Evolutionary conservation across 805 yeast genomes (phyloP).

Genomic region (Kluyveromyces lactis): DNA sequence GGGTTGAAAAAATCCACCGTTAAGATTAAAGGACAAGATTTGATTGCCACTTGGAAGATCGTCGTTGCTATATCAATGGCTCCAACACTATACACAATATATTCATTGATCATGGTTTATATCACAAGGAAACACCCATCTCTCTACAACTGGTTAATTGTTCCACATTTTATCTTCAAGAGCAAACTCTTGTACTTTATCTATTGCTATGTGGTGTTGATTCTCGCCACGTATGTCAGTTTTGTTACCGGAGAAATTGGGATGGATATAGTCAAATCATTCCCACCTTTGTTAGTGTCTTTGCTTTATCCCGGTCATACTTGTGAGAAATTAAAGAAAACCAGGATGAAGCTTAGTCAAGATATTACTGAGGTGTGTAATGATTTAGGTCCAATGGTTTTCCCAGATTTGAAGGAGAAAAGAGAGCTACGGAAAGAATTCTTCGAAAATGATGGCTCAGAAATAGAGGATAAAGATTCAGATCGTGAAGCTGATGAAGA

Average conservation of each 20-base stretch:
- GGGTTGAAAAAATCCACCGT: slow-evolving; percentile 91
- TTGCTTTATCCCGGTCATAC: slow-evolving; percentile 35
- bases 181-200: slow-evolving; percentile 29
- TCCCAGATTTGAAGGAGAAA: slow-evolving; percentile 66
- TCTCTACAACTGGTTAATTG: slow-evolving; percentile 28
- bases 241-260: slow-evolving; percentile 87
- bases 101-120: slow-evolving; percentile 43
- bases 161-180: slow-evolving; percentile 18
- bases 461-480: slow-evolving; percentile 2
- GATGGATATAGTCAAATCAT: slow-evolving; percentile 70
- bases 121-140: slow-evolving; percentile 24
- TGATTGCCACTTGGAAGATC: slow-evolving; percentile 93
- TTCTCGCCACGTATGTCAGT: slow-evolving; percentile 80
- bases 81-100: slow-evolving; percentile 72
- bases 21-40: slow-evolving; percentile 83
- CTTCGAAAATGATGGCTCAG: slow-evolving; percentile 8
- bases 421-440: background rate
- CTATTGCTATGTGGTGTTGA: slow-evolving; percentile 45
- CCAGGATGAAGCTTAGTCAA: slow-evolving; percentile 51
- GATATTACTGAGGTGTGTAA: slow-evolving; percentile 78
- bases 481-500: background rate
- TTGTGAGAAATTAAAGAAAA: slow-evolving; percentile 44
- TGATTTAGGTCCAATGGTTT: slow-evolving; percentile 74
- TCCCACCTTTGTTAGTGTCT: slow-evolving; percentile 57
- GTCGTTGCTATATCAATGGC: slow-evolving; percentile 77